A percentile compares a stretch with the other conserved stretches of the same genome.
These are phyloP conservation scores for Termitomyces heimii DNA, from an alignment of 768 basidiomycete genomes.

Conservation along the genomic window DNA sequence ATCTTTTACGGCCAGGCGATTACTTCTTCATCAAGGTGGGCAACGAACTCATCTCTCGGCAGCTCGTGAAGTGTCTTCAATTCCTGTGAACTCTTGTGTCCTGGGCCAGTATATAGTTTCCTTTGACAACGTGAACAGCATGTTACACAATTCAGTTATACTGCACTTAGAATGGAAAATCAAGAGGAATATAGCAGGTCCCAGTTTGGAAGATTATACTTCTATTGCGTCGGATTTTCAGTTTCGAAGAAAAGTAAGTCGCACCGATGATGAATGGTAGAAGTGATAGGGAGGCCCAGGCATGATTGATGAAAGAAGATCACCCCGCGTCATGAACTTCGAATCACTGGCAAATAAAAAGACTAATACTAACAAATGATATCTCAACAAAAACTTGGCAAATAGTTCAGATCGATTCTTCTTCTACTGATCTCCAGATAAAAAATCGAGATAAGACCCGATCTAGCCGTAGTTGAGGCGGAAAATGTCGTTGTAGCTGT, in stretches of 20 bases:
- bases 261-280: background rate
- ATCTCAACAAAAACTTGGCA: background rate
- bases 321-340: conserved; percentile 1
- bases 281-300: background rate
- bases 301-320: background rate
- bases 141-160: no score
- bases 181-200: background rate
- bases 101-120: background rate
- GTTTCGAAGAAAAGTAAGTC: background rate
- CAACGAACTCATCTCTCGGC: conserved; percentile 43
- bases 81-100: background rate
- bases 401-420: background rate
- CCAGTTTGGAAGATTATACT: background rate
- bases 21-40: conserved; percentile 57
- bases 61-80: conserved; percentile 31
- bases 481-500: conserved; percentile 86
- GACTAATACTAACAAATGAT: conserved; percentile 5
- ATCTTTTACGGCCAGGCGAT: conserved; percentile 35
- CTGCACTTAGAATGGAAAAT: no score
- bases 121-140: background rate
- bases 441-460: background rate
- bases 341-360: conserved; percentile 5
- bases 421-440: background rate
- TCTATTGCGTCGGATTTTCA: background rate
- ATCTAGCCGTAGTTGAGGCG: conserved; percentile 70